Evolutionary conservation across 2,329 filamentous ascomycete species (phyloP).

Genomic region (Alternaria tenuissima): DNA sequence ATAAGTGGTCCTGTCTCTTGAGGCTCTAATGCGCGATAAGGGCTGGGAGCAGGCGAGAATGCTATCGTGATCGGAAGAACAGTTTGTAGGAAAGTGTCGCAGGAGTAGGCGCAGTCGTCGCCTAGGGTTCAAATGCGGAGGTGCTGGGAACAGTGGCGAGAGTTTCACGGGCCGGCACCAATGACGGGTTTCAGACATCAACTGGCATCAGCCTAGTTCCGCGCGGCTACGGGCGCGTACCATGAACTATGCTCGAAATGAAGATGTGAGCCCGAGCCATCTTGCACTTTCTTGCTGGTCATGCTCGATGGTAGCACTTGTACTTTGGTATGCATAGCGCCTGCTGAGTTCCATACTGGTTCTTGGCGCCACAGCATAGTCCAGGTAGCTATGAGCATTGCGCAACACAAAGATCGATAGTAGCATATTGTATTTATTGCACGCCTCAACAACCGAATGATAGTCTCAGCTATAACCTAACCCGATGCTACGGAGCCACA

Average conservation of each 20-base stretch:
- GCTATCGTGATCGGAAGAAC: slow-evolving; percentile 9
- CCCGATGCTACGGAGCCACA: slow-evolving; percentile 23
- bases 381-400: not conserved
- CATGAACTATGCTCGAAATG: not conserved
- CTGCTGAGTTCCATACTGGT: not conserved
- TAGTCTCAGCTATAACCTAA: not conserved
- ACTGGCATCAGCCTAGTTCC: slow-evolving; percentile 13
- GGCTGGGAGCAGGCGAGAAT: slow-evolving; percentile 6
- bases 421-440: not conserved
- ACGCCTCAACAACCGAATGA: not conserved
- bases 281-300: not conserved
- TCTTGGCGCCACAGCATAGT: not conserved
- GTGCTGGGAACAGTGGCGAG: slow-evolving; percentile 26
- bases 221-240: slow-evolving; percentile 2
- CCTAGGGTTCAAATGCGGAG: slow-evolving; percentile 22
- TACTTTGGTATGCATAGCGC: not conserved
- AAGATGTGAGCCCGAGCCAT: not conserved
- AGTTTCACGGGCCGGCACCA: slow-evolving; percentile 21
- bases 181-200: slow-evolving; percentile 28
- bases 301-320: not conserved
- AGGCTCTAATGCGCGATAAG: slow-evolving; percentile 8
- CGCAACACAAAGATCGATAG: not conserved
- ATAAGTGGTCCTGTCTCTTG: slow-evolving; percentile 19
- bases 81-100: slow-evolving; percentile 23
- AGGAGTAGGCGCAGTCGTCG: slow-evolving; percentile 6